These are phyloP conservation scores for Sarocladiaceae sp. DNA, from an alignment of 2,329 filamentous ascomycete species.

Conservation along the genomic window DNA sequence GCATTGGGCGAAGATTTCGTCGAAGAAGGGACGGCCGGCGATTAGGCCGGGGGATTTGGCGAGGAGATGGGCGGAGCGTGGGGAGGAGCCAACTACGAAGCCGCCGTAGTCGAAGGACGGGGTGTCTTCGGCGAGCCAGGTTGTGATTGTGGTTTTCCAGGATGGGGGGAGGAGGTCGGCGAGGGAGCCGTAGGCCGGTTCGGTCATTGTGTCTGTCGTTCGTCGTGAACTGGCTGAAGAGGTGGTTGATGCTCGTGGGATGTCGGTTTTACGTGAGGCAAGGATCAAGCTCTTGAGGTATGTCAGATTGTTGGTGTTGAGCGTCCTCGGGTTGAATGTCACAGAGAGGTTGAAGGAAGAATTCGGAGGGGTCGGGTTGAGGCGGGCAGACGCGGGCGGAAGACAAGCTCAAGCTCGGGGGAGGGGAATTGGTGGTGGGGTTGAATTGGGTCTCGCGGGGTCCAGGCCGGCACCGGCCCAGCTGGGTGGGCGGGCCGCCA, in stretches of 20 bases:
- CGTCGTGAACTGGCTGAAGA: neutral
- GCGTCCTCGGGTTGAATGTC: no score
- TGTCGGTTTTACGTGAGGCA: no score
- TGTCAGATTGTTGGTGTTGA: no score
- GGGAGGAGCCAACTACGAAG: slow-evolving; percentile 80
- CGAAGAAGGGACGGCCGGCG: slow-evolving; percentile 90
- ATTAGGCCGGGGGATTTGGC: slow-evolving; percentile 74
- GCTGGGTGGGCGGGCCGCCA: neutral
- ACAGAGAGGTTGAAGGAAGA: neutral
- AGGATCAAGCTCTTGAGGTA: no score
- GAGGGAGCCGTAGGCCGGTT: slow-evolving; percentile 34
- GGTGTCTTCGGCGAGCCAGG: slow-evolving; percentile 94
- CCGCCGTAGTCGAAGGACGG: slow-evolving; percentile 96
- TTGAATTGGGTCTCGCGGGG: neutral
- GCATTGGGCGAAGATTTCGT: slow-evolving; percentile 86
- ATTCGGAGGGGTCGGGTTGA: slow-evolving; percentile 4
- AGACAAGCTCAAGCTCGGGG: neutral
- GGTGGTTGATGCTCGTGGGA: neutral
- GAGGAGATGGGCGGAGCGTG: slow-evolving; percentile 61
- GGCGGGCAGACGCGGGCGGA: slow-evolving; percentile 2
- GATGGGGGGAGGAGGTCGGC: slow-evolving; percentile 75
- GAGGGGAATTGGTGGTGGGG: neutral
- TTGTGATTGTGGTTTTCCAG: slow-evolving; percentile 75
- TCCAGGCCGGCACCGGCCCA: neutral
- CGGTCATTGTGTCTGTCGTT: neutral